Evolutionary conservation across 2,329 filamentous ascomycete species (phyloP), one percentile per base, ranked within the genome.

Genomic region (Cladosporium sp.): DNA sequence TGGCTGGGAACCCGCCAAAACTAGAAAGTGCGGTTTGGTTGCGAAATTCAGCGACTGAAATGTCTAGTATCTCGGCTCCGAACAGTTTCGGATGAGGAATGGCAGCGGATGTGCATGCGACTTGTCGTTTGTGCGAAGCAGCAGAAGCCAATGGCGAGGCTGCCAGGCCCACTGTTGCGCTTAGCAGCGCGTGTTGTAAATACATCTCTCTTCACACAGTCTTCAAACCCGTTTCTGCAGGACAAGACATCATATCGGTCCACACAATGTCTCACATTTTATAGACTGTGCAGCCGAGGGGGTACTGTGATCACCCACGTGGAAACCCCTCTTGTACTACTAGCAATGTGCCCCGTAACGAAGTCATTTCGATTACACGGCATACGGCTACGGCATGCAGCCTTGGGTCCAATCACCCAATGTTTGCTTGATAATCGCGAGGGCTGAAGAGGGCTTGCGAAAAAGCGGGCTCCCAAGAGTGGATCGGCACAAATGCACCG

Each of bases 41-140:
- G 18, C 24, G 61, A 34, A 26, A 14, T 44, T 64, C 61, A 5
- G 14, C 51, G 8, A 28, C 51, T 21, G 61, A 44, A 6, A 64
- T 11, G 36, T 57, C 51, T 38, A 57, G 30, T n/a, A 64, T 64
- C 51, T 64, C 61, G 26, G 51, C 51, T 32, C 61, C 51, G 34
- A 55, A 57, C 3, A 64, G 3, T 26, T 2, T n/a, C 12, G 61
- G 61, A 4, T 36, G 61, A 34, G 51, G 34, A 32, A 64, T 64
- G 10, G 49, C 61, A n/a, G 34, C 61, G 15, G 61, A 14, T 26
- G 61, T 57, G n/a, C 61, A 64, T 26, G 61, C 61, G 21, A 12
- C 51, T 28, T 64, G 61, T 24, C 26, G 21, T 30, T 44, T 47
- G n/a, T 18, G 24, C 36, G 49, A 47, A n/a, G 34, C 26, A 21